phyloP scores from a whole-genome alignment of 129 eudicot species.

The Centaurea solstitialis region DNA sequence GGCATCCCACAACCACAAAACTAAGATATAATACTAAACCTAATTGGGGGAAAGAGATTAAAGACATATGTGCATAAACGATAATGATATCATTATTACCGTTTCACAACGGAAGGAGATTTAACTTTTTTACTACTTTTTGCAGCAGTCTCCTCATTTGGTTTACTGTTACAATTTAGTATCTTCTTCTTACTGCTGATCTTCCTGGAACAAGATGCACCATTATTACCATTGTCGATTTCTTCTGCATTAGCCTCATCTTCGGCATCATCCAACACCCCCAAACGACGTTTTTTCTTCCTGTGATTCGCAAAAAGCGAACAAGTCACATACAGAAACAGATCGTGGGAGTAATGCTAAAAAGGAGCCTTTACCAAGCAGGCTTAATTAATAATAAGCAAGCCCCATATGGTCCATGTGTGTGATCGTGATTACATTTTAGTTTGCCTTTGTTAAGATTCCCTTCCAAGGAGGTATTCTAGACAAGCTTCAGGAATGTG shows the following conservation, averaged over 20 bases:
- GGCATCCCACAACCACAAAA: not conserved
- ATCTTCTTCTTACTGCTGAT: constrained; percentile 25
- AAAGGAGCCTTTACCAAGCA: not conserved
- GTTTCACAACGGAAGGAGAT: constrained; percentile 28
- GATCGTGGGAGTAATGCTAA: not conserved
- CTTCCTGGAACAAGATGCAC: constrained; percentile 23
- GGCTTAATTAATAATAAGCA: not conserved
- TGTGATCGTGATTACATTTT: not conserved
- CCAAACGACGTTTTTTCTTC: constrained; percentile 52
- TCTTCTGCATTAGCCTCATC: constrained; percentile 35
- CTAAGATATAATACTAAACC: not conserved
- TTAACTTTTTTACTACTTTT: constrained; percentile 27
- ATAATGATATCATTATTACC: constrained; percentile 34
- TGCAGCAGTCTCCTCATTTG: constrained; percentile 20
- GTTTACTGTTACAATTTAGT: not conserved
- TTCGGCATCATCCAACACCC: constrained; percentile 24
- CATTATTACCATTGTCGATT: constrained; percentile 20
- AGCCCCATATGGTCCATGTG: not conserved
- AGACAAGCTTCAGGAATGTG: not conserved
- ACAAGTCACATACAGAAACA: constrained; percentile 19
- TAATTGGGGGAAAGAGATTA: not conserved
- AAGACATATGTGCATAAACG: not conserved
- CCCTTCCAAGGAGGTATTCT: not conserved
- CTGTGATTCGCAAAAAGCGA: constrained; percentile 32
- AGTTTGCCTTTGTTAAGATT: not conserved